Percentiles rank a stretch among this genome's conserved stretches.
These are phyloP conservation scores for Trichoderma afroharzianum DNA, from an alignment of 2,329 filamentous ascomycete genomes.

Conservation along the genomic window DNA sequence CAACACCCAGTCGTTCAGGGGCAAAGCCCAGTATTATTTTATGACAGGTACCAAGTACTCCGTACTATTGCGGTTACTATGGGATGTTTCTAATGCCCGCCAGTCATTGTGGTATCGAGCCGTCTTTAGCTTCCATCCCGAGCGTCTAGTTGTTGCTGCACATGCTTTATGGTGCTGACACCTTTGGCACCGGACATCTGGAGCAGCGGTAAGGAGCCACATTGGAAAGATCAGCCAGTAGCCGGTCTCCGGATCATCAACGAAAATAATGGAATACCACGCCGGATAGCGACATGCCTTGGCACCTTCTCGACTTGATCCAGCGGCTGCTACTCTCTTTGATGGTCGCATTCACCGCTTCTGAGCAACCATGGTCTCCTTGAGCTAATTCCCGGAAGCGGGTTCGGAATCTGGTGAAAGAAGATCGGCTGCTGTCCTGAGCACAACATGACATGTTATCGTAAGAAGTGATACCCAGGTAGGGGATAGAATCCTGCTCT, in stretches of 20 bases:
- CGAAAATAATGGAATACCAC: background rate
- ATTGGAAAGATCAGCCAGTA: slow-evolving; percentile 2
- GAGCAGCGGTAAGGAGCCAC: background rate
- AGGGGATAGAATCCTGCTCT: background rate
- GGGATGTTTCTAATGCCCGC: background rate
- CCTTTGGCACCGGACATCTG: background rate
- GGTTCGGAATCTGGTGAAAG: slow-evolving; percentile 8
- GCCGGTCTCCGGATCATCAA: slow-evolving; percentile 12
- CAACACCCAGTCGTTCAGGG: background rate
- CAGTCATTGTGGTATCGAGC: background rate
- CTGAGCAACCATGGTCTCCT: background rate
- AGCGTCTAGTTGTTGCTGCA: background rate
- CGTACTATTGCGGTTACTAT: background rate
- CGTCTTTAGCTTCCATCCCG: background rate
- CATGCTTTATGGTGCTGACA: slow-evolving; percentile 2
- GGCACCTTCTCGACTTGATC: background rate
- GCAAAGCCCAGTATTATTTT: background rate
- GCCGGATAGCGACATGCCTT: slow-evolving; percentile 7
- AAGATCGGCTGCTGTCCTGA: slow-evolving; percentile 4
- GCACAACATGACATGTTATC: slow-evolving; percentile 8
- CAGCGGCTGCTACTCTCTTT: background rate
- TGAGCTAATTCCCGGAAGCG: background rate
- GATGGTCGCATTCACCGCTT: background rate
- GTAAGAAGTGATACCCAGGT: background rate
- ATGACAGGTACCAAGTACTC: background rate